Evolutionary conservation across 2,329 filamentous ascomycete species (phyloP), one percentile per base, ranked within the genome.

Genomic region (Cladosporium colombiae): DNA sequence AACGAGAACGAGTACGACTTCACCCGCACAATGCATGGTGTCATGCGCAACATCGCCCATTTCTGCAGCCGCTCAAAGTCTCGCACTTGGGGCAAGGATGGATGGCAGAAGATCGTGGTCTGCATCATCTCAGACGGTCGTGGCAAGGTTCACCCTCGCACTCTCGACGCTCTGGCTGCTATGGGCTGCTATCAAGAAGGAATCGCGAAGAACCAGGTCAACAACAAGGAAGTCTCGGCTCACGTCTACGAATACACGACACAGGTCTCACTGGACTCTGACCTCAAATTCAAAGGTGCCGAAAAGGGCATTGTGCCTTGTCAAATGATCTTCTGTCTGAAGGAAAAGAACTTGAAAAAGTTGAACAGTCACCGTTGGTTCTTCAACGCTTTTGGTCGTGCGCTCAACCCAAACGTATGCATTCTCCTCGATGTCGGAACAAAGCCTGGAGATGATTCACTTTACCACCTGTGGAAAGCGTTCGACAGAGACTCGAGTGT

Each of bases 191-290:
- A 99, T 79, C 95, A 99, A 79, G 91, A 97, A 75, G 95, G 96
- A 33, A 98, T 99, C 74, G 95, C 95, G 66, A 99, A 99, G 85
- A 99, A 99, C 78, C 89, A 91, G 76, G 95, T 99, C 83, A 99
- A 99, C 80, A 90, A 95, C 74, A 91, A 92, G 72, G 92, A 96
- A 68, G 95, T 99, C 56, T 94, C 93, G 70, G 94, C 93, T 0
- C 95, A 99, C 80, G 92, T 99, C 16, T 99, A 99, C 81, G 95
- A 99, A 78, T 99, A 99, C 80, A 99, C 95, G 0, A 98, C 95
- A 0, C 96, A 99, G 74, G 95, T 99, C 13, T 98, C 94, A 0
- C 86, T 99, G 11, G 95, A 99, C 77, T 86, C 93, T 0, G 94
- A 97, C 71, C 86, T 99, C 69, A 97, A 97, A 78, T 99, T 99